These are phyloP conservation scores for Vinca major DNA, from an alignment of 305 asterid species.

Conservation along the genomic window DNA sequence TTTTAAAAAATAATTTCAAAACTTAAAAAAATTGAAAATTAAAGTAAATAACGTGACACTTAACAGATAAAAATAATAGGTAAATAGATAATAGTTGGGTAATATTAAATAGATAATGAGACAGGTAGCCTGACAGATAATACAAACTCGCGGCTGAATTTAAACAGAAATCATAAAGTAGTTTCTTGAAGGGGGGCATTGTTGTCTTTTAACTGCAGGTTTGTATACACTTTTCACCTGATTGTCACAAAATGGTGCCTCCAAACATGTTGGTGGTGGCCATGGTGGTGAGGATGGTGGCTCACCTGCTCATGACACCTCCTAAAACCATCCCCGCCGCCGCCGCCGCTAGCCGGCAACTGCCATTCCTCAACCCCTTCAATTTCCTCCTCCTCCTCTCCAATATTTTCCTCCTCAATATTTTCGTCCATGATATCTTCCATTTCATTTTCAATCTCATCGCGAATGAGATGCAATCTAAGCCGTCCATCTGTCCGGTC, in stretches of 20 bases:
- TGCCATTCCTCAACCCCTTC: slow-evolving; percentile 15
- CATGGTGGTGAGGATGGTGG: slow-evolving; percentile 8
- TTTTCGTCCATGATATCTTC: background rate
- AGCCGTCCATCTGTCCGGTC: slow-evolving; percentile 31
- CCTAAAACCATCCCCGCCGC: slow-evolving; percentile 15
- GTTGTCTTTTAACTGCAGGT: background rate
- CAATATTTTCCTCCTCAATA: background rate
- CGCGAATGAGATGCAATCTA: slow-evolving; percentile 17
- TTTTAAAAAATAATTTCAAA: no score
- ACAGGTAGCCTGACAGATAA: no score
- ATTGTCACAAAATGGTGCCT: slow-evolving; percentile 23
- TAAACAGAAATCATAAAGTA: background rate
- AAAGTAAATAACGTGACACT: no score
- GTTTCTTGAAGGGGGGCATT: background rate
- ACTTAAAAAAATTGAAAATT: no score
- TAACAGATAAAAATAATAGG: no score
- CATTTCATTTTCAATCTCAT: background rate
- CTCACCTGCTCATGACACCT: slow-evolving; percentile 19
- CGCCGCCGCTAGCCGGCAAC: slow-evolving; percentile 15
- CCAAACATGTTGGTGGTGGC: slow-evolving; percentile 22
- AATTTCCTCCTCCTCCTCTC: slow-evolving; percentile 9
- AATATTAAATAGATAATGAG: no score
- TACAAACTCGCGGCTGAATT: background rate
- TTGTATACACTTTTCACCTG: slow-evolving; percentile 14
- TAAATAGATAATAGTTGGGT: no score